A percentile compares a stretch with the other conserved stretches of the same genome.
phyloP scores from a whole-genome alignment of 768 basidiomycete species.

The Leccinum obscurum region DNA sequence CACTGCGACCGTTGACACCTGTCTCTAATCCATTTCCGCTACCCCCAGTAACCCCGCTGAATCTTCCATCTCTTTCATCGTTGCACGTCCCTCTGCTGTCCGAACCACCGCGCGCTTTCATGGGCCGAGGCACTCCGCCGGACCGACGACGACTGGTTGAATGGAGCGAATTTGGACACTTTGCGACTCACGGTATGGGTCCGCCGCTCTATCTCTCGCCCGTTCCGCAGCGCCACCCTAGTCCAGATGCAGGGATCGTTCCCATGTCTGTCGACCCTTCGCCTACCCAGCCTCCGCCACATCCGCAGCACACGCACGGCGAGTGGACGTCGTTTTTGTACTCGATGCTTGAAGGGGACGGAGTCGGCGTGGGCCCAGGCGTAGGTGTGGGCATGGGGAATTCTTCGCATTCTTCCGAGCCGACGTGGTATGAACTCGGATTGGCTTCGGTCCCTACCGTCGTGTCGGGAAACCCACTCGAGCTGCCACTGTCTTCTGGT shows the following conservation, averaged over 20 bases:
- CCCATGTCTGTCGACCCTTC: slow-evolving; percentile 25
- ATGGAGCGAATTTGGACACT: slow-evolving; percentile 28
- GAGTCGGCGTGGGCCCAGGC: slow-evolving; percentile 13
- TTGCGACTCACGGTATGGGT: slow-evolving; percentile 21
- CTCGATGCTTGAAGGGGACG: slow-evolving; percentile 35
- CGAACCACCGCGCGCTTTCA: slow-evolving; percentile 35
- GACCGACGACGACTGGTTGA: slow-evolving; percentile 31
- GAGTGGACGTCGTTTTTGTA: slow-evolving; percentile 37
- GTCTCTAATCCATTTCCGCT: slow-evolving; percentile 7
- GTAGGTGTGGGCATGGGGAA: slow-evolving; percentile 6
- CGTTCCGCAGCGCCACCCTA: slow-evolving; percentile 21
- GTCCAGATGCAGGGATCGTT: slow-evolving; percentile 17
- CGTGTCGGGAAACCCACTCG: slow-evolving; percentile 10
- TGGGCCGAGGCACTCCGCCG: slow-evolving; percentile 36
- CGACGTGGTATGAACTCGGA: slow-evolving; percentile 33
- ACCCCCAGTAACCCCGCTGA: slow-evolving; percentile 6
- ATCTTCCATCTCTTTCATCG: slow-evolving; percentile 29
- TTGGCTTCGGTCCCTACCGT: slow-evolving; percentile 17
- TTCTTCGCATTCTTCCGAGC: slow-evolving; percentile 10
- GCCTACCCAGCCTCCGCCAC: background rate
- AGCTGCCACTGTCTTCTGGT: slow-evolving; percentile 16
- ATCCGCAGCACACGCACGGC: slow-evolving; percentile 17
- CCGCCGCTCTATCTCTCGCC: slow-evolving; percentile 28
- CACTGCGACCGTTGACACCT: slow-evolving; percentile 9
- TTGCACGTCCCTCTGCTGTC: slow-evolving; percentile 34